Conservation (phyloP, 2,329 filamentous ascomycete genomes). For the Fusarium mangiferae region DNA sequence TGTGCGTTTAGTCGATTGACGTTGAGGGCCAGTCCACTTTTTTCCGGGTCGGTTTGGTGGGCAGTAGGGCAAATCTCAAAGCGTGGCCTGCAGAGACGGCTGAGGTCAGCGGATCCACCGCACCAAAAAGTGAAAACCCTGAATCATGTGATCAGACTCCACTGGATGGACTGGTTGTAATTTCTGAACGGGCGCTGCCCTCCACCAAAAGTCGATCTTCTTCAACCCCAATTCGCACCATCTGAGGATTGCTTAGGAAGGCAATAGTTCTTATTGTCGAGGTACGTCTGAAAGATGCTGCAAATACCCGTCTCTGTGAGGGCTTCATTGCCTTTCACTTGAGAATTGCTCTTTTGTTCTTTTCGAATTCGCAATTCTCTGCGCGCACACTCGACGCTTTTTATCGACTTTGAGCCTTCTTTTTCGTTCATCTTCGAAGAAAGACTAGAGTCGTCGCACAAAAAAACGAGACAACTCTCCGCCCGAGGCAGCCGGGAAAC, state of each 20-base stretch:
- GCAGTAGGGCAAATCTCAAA: constrained; percentile 29
- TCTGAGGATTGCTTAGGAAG: constrained; percentile 72
- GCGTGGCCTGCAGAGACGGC: not conserved
- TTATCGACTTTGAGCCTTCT: constrained; percentile 13
- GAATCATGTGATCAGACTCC: constrained; percentile 45
- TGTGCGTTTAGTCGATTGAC: constrained; percentile 46
- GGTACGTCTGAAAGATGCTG: constrained; percentile 68
- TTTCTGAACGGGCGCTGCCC: constrained; percentile 47
- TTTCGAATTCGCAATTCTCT: constrained; percentile 13
- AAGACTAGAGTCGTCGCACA: constrained; percentile 13
- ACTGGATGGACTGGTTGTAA: constrained; percentile 20
- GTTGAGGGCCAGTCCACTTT: constrained; percentile 33
- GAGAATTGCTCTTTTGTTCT: constrained; percentile 40
- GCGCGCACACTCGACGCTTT: constrained; percentile 22
- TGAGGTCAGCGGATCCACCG: not conserved
- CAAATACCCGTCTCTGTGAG: constrained; percentile 45
- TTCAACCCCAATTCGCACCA: constrained; percentile 54
- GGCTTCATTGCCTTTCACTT: constrained; percentile 47
- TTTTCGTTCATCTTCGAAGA: constrained; percentile 16
- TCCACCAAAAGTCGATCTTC: constrained; percentile 43
- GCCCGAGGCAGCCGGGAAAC: not conserved
- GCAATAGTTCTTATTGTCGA: constrained; percentile 69
- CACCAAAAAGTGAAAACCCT: constrained; percentile 38
- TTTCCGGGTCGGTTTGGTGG: constrained; percentile 6
- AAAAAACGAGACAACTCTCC: constrained; percentile 1